These are phyloP conservation scores for Suhomyces xylopsoci DNA, from an alignment of 805 yeast species.

Conservation along the genomic window DNA sequence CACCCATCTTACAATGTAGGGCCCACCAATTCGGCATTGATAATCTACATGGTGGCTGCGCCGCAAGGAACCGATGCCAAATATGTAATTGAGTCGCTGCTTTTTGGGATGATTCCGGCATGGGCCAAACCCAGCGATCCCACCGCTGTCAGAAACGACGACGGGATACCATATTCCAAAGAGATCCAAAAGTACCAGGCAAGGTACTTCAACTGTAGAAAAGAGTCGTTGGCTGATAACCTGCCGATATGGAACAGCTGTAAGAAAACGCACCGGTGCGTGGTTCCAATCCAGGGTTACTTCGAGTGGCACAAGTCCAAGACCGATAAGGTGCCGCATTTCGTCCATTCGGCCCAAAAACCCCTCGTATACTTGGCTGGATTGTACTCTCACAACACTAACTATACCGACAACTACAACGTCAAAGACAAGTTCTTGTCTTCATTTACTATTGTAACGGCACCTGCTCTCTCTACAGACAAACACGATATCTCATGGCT, in stretches of 20 bases:
- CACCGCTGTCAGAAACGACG: constrained; percentile 18
- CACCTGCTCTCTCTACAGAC: constrained; percentile 47
- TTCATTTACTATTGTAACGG: constrained; percentile 68
- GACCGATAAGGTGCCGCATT: constrained; percentile 59
- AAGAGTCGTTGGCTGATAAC: constrained; percentile 52
- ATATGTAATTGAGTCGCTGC: constrained; percentile 51
- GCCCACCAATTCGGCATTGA: constrained; percentile 55
- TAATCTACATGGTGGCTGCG: constrained; percentile 19
- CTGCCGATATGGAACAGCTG: constrained; percentile 58
- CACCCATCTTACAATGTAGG: constrained; percentile 54
- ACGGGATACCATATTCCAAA: constrained; percentile 22
- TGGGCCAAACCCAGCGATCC: constrained; percentile 53
- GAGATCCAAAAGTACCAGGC: constrained; percentile 37
- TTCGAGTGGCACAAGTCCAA: constrained; percentile 68
- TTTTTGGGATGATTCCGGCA: constrained; percentile 75
- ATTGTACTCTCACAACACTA: constrained; percentile 34
- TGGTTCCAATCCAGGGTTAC: constrained; percentile 78
- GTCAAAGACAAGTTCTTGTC: constrained; percentile 32
- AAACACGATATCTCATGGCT: constrained; percentile 60
- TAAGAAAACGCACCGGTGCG: constrained; percentile 55
- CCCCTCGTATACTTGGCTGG: constrained; percentile 63
- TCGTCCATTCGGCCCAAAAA: constrained; percentile 50
- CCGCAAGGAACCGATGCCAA: constrained; percentile 5
- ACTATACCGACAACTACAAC: constrained; percentile 21
- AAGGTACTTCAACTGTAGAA: constrained; percentile 70